Conservation (phyloP, 441 rosid genomes). For the Eruca vesicaria region DNA sequence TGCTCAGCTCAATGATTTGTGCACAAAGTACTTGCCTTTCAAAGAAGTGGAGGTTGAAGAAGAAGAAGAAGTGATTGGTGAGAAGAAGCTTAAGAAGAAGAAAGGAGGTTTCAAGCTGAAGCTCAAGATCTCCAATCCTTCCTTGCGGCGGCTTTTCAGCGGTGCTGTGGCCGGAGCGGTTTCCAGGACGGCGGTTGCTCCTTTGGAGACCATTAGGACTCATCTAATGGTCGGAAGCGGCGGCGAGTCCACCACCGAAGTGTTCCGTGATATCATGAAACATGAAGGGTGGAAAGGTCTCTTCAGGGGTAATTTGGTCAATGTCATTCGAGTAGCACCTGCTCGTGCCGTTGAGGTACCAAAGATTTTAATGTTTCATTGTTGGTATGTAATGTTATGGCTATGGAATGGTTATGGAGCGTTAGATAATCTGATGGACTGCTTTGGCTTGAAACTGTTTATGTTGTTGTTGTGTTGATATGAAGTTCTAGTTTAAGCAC, state of each 20-base stretch:
- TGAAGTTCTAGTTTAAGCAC: background rate
- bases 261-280: slow-evolving; percentile 66
- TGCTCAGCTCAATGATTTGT: slow-evolving; percentile 47
- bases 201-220: slow-evolving; percentile 85
- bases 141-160: slow-evolving; percentile 73
- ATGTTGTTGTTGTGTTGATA: background rate
- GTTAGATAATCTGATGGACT: background rate
- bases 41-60: slow-evolving; percentile 31
- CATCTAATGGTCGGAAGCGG: slow-evolving; percentile 92
- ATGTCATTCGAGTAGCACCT: slow-evolving; percentile 88
- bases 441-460: background rate
- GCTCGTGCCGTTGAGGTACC: slow-evolving; percentile 91
- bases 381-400: background rate
- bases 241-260: slow-evolving; percentile 64
- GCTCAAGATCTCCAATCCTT: slow-evolving; percentile 67
- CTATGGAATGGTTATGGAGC: background rate
- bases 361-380: background rate
- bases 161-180: slow-evolving; percentile 88
- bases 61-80: slow-evolving; percentile 38
- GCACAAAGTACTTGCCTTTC: slow-evolving; percentile 46
- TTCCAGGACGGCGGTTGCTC: slow-evolving; percentile 83
- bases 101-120: slow-evolving; percentile 51
- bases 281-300: slow-evolving; percentile 84
- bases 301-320: slow-evolving; percentile 85
- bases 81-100: slow-evolving; percentile 40